Conservation (phyloP, 176 grass and related monocot species). For the Oryza brachyantha region DNA sequence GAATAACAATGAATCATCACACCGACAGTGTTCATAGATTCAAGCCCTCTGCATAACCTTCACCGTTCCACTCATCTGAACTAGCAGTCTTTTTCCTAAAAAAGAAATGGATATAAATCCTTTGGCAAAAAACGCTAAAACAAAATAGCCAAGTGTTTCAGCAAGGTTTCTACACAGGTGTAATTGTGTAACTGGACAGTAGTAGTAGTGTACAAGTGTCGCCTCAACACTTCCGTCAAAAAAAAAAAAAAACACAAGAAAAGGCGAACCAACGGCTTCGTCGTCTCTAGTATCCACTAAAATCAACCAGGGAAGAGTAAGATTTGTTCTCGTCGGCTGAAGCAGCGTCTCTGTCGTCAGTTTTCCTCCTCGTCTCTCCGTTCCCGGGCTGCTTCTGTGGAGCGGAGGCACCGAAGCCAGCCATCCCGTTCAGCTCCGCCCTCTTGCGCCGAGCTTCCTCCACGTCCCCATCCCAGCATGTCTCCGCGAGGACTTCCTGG, state of each 20-base stretch:
- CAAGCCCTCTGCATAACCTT: too few relatives aligned
- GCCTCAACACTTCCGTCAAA: neutral
- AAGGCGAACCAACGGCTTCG: neutral
- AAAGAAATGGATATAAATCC: too few relatives aligned
- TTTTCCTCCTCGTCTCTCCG: conserved; percentile 25
- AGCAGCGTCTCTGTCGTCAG: neutral
- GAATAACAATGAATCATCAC: too few relatives aligned
- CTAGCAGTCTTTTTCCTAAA: too few relatives aligned
- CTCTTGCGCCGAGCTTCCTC: conserved; percentile 61
- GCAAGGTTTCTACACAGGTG: neutral
- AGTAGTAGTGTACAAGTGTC: neutral
- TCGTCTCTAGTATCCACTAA: conserved; percentile 63
- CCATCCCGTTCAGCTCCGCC: conserved; percentile 49
- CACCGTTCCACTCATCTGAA: too few relatives aligned
- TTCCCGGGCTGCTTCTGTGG: conserved; percentile 13
- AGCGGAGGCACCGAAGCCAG: conserved; percentile 39
- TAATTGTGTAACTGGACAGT: neutral
- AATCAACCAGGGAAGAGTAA: conserved; percentile 87
- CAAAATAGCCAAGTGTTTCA: neutral
- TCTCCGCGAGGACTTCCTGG: conserved; percentile 64
- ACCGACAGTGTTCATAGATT: too few relatives aligned
- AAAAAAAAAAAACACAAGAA: neutral
- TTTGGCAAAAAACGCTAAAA: neutral
- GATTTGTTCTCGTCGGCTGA: conserved; percentile 77
- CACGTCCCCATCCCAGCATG: conserved; percentile 84